Base-by-base conservation (phyloP, 75 land plant species). In the Isoetes taiwanensis region DNA sequence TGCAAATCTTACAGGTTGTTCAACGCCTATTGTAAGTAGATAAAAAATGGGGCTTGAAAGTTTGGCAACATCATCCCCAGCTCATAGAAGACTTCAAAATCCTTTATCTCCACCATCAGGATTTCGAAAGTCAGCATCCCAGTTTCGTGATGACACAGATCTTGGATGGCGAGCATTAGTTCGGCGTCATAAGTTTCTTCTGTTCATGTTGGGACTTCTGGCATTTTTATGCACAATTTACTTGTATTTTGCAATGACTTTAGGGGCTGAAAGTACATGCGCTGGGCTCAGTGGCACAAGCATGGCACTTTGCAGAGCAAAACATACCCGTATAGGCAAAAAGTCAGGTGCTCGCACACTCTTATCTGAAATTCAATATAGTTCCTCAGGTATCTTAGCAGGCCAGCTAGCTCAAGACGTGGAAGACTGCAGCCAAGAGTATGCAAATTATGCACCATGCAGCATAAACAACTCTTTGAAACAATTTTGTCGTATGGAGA, bases 191-290 rank as follows among this genome's bases (percentile, higher is more conserved):
- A 68, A 79, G 12, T 88, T 76, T 62, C 85, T 88, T 16, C 67
- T 88, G 30, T 66, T 64, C 1, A 73, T 76, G 40, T 67, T 88
- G 3, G 80, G 54, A 17, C 61, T 88, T 16, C 54, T 88, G 53
- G 54, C 70, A 5, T 64, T 81, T 34, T 77, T 88, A 3, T 88
- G 95, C 67, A 79, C 90, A 3, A 58, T 88, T 28, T 88, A 88
- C 41, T 74, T 88, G 17, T 88, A 88, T 52, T 88, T 88, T 64
- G 95, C 95, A 8, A 73, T 88, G 17, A 84, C 91, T 32, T 50
- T 84, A 32, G 87, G 80, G 35, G 43, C 67, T 28, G 32, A 23
- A 25, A 61, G 27, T 21, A 61, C 64, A 2, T 87, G 94, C 29
- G 66, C 85, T 53, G 84, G 81, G 0, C 33, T 87, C 57, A 48